Base-by-base conservation (phyloP, 2,329 filamentous ascomycete species). In the Proliferodiscus dingleyae region DNA sequence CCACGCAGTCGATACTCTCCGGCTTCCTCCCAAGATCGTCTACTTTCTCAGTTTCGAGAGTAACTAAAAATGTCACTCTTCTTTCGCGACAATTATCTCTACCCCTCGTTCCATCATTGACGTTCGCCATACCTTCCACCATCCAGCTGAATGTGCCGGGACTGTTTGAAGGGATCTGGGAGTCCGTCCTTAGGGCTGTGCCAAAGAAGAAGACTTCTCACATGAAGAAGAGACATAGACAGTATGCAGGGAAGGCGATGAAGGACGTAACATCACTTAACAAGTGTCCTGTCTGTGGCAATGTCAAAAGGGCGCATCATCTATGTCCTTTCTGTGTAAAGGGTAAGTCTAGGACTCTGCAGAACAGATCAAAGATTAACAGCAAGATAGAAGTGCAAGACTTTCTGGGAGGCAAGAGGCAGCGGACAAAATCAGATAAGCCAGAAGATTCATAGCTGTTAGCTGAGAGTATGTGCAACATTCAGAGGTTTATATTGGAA, bases 121-220 rank as follows among this genome's bases (percentile, higher is more conserved):
- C 77, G 13, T 70, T 83, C 49, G 70, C 80, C 5, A 66, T 85
- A 30, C 80, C 85, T 19, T 71, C 77, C 10, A 68, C 72, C 30
- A 71, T 87, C 54, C 74, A 69, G 19, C 66, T 81, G 55, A 79
- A 72, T 40, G 72, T 90, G 41, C 83, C 86, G 5, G 77, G 77
- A 4, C 63, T 89, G n/a, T 69, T 95, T 18, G 82, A 80, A 45
- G 87, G 86, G 52, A 82, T 98, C 60, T 97, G 91, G 91, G 91
- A 96, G 57, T 89, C 87, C 5, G 79, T 98, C 37, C 75, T 98
- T 56, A 83, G 83, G 55, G 93, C 93, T 1, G 93, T 97, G 13
- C 93, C 93, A 4, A 98, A 98, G 78, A 97, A 95, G 73, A 98
- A 97, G 79, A 94, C 89, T 26, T 96, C 91, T 33, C 89, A 98